Evolutionary conservation across 225 moss, liverwort and hornwort genomes (phyloP).

Genomic region (Ulota crispa): DNA sequence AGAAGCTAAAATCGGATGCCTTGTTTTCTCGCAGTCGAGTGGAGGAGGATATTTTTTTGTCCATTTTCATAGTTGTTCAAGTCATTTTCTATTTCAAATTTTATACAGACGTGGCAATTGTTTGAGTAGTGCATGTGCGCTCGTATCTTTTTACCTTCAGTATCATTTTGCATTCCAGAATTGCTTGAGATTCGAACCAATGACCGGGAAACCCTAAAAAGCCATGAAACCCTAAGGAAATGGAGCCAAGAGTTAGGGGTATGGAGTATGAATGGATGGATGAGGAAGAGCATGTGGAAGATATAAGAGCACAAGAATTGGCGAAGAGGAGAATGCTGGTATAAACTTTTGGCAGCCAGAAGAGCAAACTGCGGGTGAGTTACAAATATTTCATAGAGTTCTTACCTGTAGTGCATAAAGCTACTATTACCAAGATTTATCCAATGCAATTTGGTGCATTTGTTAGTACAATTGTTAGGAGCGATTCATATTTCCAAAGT

Average conservation of each 20-base stretch:
- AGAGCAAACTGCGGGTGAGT: slow-evolving; percentile 72
- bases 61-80: not conserved
- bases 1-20: not conserved
- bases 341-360: slow-evolving; percentile 83
- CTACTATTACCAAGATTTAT: not conserved
- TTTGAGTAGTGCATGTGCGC: no score
- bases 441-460: not conserved
- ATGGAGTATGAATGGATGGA: slow-evolving; percentile 64
- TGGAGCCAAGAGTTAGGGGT: slow-evolving; percentile 95
- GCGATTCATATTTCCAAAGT: not conserved
- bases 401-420: not conserved
- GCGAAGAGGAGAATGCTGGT: slow-evolving; percentile 74
- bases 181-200: no score
- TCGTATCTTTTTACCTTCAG: no score
- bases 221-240: no score
- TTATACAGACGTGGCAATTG: no score
- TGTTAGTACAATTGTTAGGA: no score
- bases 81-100: no score
- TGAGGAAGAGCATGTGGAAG: slow-evolving; percentile 54
- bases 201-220: no score
- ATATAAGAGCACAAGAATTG: slow-evolving; percentile 49
- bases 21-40: not conserved
- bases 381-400: not conserved
- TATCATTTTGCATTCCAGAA: slow-evolving; percentile 48
- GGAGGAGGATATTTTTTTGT: not conserved